A percentile compares a stretch with the other conserved stretches of the same genome.
phyloP scores from a whole-genome alignment of 768 basidiomycete genomes.

The Mycena polygramma region DNA sequence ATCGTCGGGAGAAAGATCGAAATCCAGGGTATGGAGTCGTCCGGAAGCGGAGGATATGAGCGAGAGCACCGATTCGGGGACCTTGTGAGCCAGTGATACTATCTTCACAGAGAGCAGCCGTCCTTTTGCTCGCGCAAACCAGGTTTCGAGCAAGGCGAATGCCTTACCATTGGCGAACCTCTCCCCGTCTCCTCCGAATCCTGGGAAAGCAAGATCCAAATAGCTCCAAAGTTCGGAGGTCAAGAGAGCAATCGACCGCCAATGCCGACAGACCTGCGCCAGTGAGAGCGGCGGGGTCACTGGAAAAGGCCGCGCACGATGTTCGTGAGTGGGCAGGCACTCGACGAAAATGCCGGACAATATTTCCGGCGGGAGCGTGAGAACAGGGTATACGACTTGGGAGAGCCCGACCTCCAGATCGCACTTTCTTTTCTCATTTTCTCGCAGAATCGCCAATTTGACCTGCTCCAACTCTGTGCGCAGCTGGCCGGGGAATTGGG shows the following conservation, averaged over 20 bases:
- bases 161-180: not conserved
- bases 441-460: not conserved
- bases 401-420: not conserved
- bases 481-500: no score
- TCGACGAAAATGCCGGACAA: not conserved
- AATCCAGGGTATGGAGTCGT: not conserved
- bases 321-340: not conserved
- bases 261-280: conserved; percentile 5
- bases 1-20: not conserved
- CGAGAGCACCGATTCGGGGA: not conserved
- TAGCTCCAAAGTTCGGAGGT: conserved; percentile 3
- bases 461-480: no score
- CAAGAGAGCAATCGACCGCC: conserved; percentile 8
- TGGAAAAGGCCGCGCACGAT: not conserved
- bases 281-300: not conserved
- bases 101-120: not conserved
- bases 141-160: conserved; percentile 1
- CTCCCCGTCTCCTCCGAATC: not conserved
- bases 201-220: not conserved
- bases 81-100: not conserved
- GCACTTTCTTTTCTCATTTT: not conserved
- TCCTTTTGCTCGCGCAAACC: not conserved
- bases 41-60: not conserved
- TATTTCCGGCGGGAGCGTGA: not conserved
- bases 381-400: not conserved